Conservation (phyloP, 2,329 filamentous ascomycete species). For the Sporothrix euskadiensis region DNA sequence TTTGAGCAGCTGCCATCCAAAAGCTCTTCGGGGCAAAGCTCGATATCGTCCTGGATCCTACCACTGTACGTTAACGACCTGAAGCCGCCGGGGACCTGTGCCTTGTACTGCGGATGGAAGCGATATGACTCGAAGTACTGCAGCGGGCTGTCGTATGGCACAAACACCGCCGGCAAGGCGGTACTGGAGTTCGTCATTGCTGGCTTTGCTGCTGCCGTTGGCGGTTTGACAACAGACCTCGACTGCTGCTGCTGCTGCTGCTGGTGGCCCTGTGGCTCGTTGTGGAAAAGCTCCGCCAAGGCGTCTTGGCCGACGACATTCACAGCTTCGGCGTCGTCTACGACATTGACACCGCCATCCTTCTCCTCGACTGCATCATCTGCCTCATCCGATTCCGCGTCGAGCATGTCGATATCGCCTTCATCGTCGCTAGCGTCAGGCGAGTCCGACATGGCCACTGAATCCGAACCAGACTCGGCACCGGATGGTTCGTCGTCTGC, state of each 20-base stretch:
- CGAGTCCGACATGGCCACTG: slow-evolving; percentile 11
- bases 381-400: slow-evolving; percentile 12
- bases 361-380: slow-evolving; percentile 10
- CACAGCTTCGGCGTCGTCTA: background rate
- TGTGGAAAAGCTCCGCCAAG: slow-evolving; percentile 14
- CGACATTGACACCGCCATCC: background rate
- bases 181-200: background rate
- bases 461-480: background rate
- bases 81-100: slow-evolving; percentile 72
- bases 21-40: slow-evolving; percentile 75
- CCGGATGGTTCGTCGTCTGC: background rate
- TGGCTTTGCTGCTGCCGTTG: background rate
- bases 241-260: background rate
- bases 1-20: slow-evolving; percentile 69
- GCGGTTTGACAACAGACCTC: background rate
- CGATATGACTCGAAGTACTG: slow-evolving; percentile 83
- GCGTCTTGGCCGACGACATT: slow-evolving; percentile 36
- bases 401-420: background rate
- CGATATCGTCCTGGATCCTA: slow-evolving; percentile 73
- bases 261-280: background rate
- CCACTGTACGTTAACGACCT: slow-evolving; percentile 93
- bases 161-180: slow-evolving; percentile 31
- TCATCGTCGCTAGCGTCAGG: background rate
- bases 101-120: slow-evolving; percentile 76
- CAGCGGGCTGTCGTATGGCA: slow-evolving; percentile 80